Percentiles rank a stretch among this genome's conserved stretches.
Evolutionary conservation across 306 rosid species (phyloP).

Genomic region (Acacia confusa): DNA sequence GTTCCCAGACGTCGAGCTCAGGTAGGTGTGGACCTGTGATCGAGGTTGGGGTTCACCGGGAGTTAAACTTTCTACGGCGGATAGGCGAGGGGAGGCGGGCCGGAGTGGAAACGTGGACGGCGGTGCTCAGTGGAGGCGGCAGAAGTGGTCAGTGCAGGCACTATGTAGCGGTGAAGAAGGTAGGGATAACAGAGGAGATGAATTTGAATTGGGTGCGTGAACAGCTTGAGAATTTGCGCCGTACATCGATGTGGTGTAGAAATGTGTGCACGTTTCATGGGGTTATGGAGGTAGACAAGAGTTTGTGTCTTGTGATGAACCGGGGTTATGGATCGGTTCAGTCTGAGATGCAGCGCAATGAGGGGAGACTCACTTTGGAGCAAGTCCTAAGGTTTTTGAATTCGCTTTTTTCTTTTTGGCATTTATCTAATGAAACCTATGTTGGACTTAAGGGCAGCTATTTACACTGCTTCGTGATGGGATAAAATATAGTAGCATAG

Average conservation of each 20-base stretch:
- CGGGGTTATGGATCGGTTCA: conserved; percentile 85
- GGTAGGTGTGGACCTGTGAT: conserved; percentile 88
- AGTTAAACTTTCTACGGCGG: conserved; percentile 62
- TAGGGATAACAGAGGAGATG: conserved; percentile 53
- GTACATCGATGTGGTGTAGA: conserved; percentile 97
- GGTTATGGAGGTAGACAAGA: conserved; percentile 60
- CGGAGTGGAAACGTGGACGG: conserved; percentile 88
- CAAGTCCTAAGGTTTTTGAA: conserved; percentile 82
- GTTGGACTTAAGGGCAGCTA: neutral
- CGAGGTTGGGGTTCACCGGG: conserved; percentile 76
- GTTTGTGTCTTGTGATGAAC: conserved; percentile 86
- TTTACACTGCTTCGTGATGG: neutral
- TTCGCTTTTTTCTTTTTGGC: neutral
- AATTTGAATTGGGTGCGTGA: conserved; percentile 79
- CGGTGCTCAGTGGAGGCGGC: conserved; percentile 51
- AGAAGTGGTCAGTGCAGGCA: conserved; percentile 69
- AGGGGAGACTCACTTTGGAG: conserved; percentile 96
- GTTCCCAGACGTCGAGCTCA: conserved; percentile 62
- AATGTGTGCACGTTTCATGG: conserved; percentile 97
- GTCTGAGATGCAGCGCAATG: conserved; percentile 91
- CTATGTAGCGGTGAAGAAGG: conserved; percentile 84
- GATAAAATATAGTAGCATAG: neutral
- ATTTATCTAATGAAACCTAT: neutral
- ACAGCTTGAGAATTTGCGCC: conserved; percentile 75
- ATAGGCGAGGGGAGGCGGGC: conserved; percentile 77